Evolutionary conservation across 140 eudicot genomes (phyloP), one percentile per base, ranked within the genome.

Genomic region (Stevia rebaudiana): DNA sequence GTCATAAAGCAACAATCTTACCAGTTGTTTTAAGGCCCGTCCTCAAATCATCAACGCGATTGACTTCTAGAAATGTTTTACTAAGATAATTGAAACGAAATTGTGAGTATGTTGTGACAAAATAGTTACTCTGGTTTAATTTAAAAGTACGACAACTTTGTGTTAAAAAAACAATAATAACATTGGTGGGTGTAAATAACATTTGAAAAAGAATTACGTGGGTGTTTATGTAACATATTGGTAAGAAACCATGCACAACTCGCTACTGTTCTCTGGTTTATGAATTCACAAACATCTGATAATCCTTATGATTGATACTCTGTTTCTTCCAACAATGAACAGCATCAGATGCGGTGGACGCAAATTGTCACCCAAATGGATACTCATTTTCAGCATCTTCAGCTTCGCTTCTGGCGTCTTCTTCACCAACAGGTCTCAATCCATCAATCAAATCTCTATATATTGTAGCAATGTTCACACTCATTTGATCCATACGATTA

Each of bases 371-470:
- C 75, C 79, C 9, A 80, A 70, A 69, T 75, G 86, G 86, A 75
- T 86, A 68, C 53, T 78, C 55, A 61, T 78, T 19, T 71, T 78
- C 49, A 71, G 86, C 77, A 69, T 80, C 19, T 77, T 69, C 83
- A 77, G 84, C 72, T 86, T 86, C 61, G 82, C 69, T 6, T 80
- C 83, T 33, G 89, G 89, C 78, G 61, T 82, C 61, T 71, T 82
- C 58, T 83, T 74, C 81, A 71, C 84, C 73, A 77, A 76, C 84
- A 77, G 95, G 95, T 82, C 22, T 50, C 40, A 51, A 51, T 11
- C 15, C 58, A 4, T 21, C 9, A 30, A 41, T 51, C 9, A 39
- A 21, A 44, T 44, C 33, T 18, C 23, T 35, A 22, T 35, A 22
- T 55, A 54, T 28, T 30, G 10, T 59, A 6, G 58, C 6, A 5